Conservation (phyloP, 148 eudicot genomes). For the Rhododendron mucronatum region DNA sequence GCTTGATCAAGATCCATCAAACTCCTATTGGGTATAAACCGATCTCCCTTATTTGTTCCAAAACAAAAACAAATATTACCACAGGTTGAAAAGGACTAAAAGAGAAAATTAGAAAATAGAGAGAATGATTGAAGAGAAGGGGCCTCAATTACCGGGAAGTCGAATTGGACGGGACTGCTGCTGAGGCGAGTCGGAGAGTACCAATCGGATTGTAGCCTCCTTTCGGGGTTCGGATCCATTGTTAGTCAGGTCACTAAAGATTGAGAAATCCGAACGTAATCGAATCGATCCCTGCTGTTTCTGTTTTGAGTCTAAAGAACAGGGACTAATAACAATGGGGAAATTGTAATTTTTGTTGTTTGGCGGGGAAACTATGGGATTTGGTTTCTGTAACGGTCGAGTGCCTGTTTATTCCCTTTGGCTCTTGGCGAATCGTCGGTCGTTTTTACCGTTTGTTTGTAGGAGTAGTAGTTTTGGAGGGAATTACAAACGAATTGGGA, state of each 20-base stretch:
- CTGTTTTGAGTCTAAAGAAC: neutral
- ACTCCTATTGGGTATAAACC: conserved; percentile 48
- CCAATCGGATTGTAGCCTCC: conserved; percentile 31
- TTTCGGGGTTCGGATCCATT: neutral
- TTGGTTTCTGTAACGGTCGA: neutral
- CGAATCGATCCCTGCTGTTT: neutral
- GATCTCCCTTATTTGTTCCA: conserved; percentile 26
- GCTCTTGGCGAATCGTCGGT: neutral
- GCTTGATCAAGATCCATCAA: conserved; percentile 51
- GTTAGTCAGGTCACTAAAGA: neutral
- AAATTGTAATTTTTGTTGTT: neutral
- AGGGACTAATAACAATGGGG: neutral
- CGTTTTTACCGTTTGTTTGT: neutral
- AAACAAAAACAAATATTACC: neutral
- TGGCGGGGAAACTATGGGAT: conserved; percentile 4
- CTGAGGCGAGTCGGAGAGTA: conserved; percentile 38
- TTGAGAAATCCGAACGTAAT: neutral
- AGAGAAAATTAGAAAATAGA: neutral
- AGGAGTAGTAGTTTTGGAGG: too few relatives aligned
- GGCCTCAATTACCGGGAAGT: conserved; percentile 21
- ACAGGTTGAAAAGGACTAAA: neutral
- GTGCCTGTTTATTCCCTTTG: neutral
- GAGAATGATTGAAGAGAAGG: neutral
- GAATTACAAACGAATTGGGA: neutral
- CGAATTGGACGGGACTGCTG: conserved; percentile 27